Evolutionary conservation across 75 land plant species (phyloP), one percentile per base, ranked within the genome.

Genomic region (Pinus tabuliformis): DNA sequence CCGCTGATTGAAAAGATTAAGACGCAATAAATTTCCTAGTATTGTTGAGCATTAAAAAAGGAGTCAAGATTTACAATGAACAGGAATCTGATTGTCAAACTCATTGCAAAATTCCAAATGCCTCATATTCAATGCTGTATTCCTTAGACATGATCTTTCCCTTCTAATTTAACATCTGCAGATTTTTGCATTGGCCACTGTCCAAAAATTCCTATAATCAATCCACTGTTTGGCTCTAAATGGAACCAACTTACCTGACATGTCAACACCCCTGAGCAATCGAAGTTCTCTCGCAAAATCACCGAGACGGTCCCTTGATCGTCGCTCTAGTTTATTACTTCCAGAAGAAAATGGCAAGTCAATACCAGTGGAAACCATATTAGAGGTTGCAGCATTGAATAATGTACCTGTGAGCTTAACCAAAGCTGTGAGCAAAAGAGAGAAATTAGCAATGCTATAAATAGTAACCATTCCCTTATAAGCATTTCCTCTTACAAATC

Each of bases 211-310:
- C 18, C 62, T 16, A 76, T 17, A 16, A 66, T 76, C 7, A 76
- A 65, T 70, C 42, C 20, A 62, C 14, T 42, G 54, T 18, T 68
- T 68, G 13, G 72, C 42, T 68, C n/a, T 9, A 9, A 42, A 52
- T 11, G 39, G 30, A 78, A 42, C 33, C 36, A 56, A 24, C 76
- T 66, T 82, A 97, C 99, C 99, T 77, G 96, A 82, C 90, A 97
- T 80, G 79, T 97, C 91, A 78, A 90, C 94, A 73, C 70, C 84
- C 37, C 78, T 70, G 59, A 91, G 91, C 65, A 90, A 71, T 56
- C 93, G 86, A 42, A 97, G 92, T 70, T 95, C 96, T 77, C 87
- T 90, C 9, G 96, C 86, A 84, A 97, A 95, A 12, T 91, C 96
- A 88, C 90, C 89, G 37, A 96, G 90, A 63, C 81, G 90, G 33